Evolutionary conservation across 805 yeast species (phyloP).

Genomic region (Lachancea waltii): DNA sequence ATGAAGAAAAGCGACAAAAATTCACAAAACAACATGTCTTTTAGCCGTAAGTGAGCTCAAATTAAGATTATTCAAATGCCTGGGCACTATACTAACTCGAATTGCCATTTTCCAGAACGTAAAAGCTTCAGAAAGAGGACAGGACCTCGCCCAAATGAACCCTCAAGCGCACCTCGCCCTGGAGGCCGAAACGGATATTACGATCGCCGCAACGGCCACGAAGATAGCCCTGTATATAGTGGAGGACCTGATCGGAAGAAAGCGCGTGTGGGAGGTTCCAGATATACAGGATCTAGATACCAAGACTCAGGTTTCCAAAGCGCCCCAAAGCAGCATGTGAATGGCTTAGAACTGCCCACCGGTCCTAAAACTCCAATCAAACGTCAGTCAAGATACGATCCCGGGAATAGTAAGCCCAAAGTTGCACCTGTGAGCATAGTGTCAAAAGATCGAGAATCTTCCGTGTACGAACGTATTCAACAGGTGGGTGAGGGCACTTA

Average conservation of each 20-base stretch:
- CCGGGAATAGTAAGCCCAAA: slow-evolving; percentile 5
- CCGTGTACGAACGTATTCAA: slow-evolving; percentile 56
- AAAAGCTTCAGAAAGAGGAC: slow-evolving; percentile 7
- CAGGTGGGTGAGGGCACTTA: slow-evolving; percentile 99
- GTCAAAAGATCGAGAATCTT: slow-evolving; percentile 16
- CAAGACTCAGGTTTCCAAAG: slow-evolving; percentile 3
- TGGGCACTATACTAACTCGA: not conserved
- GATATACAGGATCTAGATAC: slow-evolving; percentile 7
- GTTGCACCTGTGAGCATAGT: slow-evolving; percentile 6
- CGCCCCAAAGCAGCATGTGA: slow-evolving; percentile 1
- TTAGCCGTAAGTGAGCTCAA: slow-evolving; percentile 3
- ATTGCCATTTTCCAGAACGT: not conserved
- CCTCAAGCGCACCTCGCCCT: not conserved
- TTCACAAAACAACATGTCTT: slow-evolving; percentile 6
- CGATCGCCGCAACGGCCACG: slow-evolving; percentile 2
- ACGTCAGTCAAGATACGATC: slow-evolving; percentile 8
- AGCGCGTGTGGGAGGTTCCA: slow-evolving; percentile 2
- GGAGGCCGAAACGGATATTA: slow-evolving; percentile 1
- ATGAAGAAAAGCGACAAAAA: not conserved
- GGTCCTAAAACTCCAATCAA: slow-evolving; percentile 5
- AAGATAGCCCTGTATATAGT: not conserved
- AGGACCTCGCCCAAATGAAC: slow-evolving; percentile 6
- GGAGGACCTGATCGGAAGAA: slow-evolving; percentile 4
- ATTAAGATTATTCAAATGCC: too few species aligned
- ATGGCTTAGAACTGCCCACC: slow-evolving; percentile 7